Base-by-base conservation (phyloP, 345 rosid species). In the Gossypium anomalum region DNA sequence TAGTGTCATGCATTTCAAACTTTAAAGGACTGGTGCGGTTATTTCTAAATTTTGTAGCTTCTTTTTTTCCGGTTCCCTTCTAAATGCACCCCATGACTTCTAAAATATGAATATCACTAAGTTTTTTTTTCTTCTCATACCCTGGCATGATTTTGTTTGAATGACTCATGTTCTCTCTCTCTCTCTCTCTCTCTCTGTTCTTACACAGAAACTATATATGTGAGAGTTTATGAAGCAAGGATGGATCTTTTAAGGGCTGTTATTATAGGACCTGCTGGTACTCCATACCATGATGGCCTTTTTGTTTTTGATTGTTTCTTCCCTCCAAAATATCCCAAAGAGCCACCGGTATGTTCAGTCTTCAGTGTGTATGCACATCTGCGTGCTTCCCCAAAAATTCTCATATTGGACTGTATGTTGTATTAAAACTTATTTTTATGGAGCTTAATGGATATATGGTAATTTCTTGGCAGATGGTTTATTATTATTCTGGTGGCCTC, bases 251-350 rank as follows among this genome's bases (percentile, higher is more conserved):
- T 88, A 71, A 84, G 89, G 81, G 88, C 89, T 76, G 83, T 84
- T 34, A 84, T 88, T 65, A 41, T 84, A 19, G 91, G 91, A 48
- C 88, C 89, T 41, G 64, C 84, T 71, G 91, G 87, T 2, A 88
- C 91, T n/a, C 91, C 91, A 11, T 88, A 88, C 72, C 91, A 86
- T 38, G 91, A 88, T 82, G 91, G 91, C 14, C 89, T 88, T 74
- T 88, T 86, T 71, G 82, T 88, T 66, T 88, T 88, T 76, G 91
- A 88, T 76, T 88, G 91, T 78, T 62, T 83, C 65, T 88, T 88
- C 77, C 91, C 89, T 14, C 8, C 78, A 11, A 76, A 76, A 59
- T 86, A 88, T 79, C 91, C 91, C 5, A 20, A 80, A 52, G 75
- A 57, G 19, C 89, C 91, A 14, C 89, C 91, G 19, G 91, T 87